Evolutionary conservation across 2,329 filamentous ascomycete species (phyloP), one percentile per base, ranked within the genome.

Genomic region (Fusarium camptoceras): DNA sequence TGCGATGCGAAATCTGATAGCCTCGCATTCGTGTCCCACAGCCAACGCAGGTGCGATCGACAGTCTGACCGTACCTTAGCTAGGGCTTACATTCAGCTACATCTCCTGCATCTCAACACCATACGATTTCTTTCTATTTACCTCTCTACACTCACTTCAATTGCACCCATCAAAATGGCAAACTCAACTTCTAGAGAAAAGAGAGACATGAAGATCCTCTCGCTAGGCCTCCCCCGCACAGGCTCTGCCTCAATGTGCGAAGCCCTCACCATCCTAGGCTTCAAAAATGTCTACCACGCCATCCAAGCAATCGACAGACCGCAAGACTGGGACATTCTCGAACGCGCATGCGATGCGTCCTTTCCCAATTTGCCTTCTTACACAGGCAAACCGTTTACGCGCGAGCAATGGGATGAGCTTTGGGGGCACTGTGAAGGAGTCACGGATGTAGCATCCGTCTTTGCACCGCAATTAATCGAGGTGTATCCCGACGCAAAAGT

Each of bases 401-500:
- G 72, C 15, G 57, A 71, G 11, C 62, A 81, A 7, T 80, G 79
- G 79, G 77, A 81, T 42, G 68, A 76, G 64, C 57, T 81, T 8
- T 80, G 67, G 54, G 74, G 76, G 0, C 48, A 64, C 15, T 77
- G 59, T 54, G 77, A 80, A 48, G 78, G 73, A 1, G 62, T 58
- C 3, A 79, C 78, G 0, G 78, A 81, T 47, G 37, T 78, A 12
- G 76, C 75, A 0, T 70, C 72, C 4, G 18, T 75, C 6, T 81
- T 76, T 55, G 76, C 70, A 2, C 59, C 73, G 2, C 68, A 76
- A 30, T 59, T 81, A 5, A 76, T 79, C 43, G 53, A 71, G 14
- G 56, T 61, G 1, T 81, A 80, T 11, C 78, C 79, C 0, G 73
- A 80, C 0, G 79, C 79, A 3, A 80, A 79, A 55, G 77, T 81